phyloP scores from a whole-genome alignment of 352 stramenopile species.

The Phytophthora melonis region DNA sequence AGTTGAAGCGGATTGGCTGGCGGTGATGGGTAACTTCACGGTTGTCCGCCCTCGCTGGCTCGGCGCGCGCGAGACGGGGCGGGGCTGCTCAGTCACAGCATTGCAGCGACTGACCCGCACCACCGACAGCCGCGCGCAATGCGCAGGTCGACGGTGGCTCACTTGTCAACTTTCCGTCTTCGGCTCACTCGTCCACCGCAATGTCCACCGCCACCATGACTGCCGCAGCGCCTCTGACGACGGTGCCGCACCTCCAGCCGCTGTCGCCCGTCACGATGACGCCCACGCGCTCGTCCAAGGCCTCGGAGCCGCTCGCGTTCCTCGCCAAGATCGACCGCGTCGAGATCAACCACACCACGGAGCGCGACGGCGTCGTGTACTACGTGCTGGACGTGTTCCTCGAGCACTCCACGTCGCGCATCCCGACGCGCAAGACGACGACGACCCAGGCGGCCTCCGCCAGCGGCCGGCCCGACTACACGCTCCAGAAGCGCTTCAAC shows the following conservation, averaged over 20 bases:
- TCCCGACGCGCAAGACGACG: conserved; percentile 64
- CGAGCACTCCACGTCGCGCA: conserved; percentile 59
- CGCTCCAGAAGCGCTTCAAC: conserved; percentile 60
- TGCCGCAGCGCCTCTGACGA: conserved; percentile 13
- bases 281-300: conserved; percentile 36
- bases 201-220: conserved; percentile 23
- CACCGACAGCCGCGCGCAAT: conserved; percentile 13
- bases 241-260: conserved; percentile 30
- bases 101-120: conserved; percentile 3
- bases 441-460: conserved; percentile 25
- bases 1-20: conserved; percentile 24
- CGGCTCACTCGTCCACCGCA: conserved; percentile 2
- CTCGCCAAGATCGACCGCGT: conserved; percentile 54
- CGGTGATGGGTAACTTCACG: conserved; percentile 32
- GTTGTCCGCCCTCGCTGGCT: conserved; percentile 23
- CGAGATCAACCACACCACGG: conserved; percentile 48
- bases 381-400: conserved; percentile 71
- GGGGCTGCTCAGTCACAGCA: neutral
- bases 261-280: conserved; percentile 36
- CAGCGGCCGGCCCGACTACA: conserved; percentile 49
- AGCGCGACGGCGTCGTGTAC: conserved; percentile 54
- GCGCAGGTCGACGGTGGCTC: neutral
- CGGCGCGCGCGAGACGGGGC: conserved; percentile 1
- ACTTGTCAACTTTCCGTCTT: conserved; percentile 45
- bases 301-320: conserved; percentile 36